Percentiles rank a stretch among this genome's conserved stretches.
These are phyloP conservation scores for Mycosarcoma maydis DNA, from an alignment of 1,284 basidiomycete genomes.

Conservation along the genomic window DNA sequence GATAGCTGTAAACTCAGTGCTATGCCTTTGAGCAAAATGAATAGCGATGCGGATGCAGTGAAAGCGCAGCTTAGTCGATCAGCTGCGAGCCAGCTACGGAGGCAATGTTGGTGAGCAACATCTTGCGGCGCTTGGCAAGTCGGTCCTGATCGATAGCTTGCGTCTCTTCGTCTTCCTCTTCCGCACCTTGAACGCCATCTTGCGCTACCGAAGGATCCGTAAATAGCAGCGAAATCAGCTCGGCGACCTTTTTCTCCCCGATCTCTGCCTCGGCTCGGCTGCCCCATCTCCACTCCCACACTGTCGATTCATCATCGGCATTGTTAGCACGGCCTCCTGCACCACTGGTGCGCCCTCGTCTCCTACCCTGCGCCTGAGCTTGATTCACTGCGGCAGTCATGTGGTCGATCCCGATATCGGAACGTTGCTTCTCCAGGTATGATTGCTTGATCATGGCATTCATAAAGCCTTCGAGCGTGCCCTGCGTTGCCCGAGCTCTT, in stretches of 20 bases:
- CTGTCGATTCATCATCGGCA: slow-evolving; percentile 38
- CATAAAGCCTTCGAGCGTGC: slow-evolving; percentile 52
- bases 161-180: slow-evolving; percentile 34
- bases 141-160: slow-evolving; percentile 24
- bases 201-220: slow-evolving; percentile 21
- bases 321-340: slow-evolving; percentile 4
- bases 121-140: slow-evolving; percentile 21
- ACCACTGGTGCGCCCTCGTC: slow-evolving; percentile 22
- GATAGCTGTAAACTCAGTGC: no score
- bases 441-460: slow-evolving; percentile 44
- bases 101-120: slow-evolving; percentile 39
- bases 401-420: slow-evolving; percentile 21
- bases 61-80: slow-evolving; percentile 5
- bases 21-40: no score
- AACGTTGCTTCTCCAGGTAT: slow-evolving; percentile 61
- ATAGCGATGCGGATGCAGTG: no score
- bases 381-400: slow-evolving; percentile 29
- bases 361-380: slow-evolving; percentile 15
- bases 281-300: slow-evolving; percentile 67
- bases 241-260: slow-evolving; percentile 59
- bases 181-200: slow-evolving; percentile 12
- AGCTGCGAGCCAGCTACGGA: slow-evolving; percentile 48
- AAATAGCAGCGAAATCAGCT: slow-evolving; percentile 57
- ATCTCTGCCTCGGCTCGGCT: slow-evolving; percentile 63
- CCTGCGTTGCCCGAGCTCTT: slow-evolving; percentile 17